Base-by-base conservation (phyloP, 192 early-diverging fungal species). In the Fimicolochytrium jonesii region DNA sequence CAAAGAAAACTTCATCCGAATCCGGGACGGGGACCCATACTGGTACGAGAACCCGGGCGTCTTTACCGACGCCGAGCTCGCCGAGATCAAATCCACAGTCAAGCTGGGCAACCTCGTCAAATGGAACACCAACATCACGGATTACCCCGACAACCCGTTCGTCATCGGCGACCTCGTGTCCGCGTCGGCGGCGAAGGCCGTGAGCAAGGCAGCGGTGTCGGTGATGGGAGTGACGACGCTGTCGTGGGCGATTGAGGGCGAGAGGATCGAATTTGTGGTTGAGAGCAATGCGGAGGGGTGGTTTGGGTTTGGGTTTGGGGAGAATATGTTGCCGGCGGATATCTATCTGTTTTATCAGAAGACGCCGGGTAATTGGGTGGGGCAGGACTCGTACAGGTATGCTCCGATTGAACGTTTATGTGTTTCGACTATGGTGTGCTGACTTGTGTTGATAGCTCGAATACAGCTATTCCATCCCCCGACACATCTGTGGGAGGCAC, bases 1-100 rank as follows among this genome's bases (percentile, higher is more conserved):
- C n/a, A 59, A 36, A 25, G 68, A 72, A 44, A 75, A 84, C 41
- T 82, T 84, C 52, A 25, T 33, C 1, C 57, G 65, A 4, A 31
- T 82, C n/a, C 50, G 80, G 9, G 81, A 66, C 34, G 71, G 70
- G 3, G 80, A 82, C 50, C 57, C 68, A 25, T 79, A 63, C 43
- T 82, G 80, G 80, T 82, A 80, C 56, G 73, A 82, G 58, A 65
- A 60, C 17, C 54, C 62, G 15, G 81, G 77, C 17, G 72, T 79
- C 17, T 66, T 83, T 13, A 71, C 61, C 10, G 43, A 37, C 11
- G 57, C 57, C n/a, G 81, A 83, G 34, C 18, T 47, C 9, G 15
- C n/a, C 11, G 68, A 72, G 4, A 35, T 78, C 30, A 55, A 49
- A 28, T 11, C 10, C 20, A 37, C 32, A 6, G 45, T 68, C 23